Evolutionary conservation across 768 basidiomycete species (phyloP), one percentile per base, ranked within the genome.

Genomic region (Baorangia bicolor): DNA sequence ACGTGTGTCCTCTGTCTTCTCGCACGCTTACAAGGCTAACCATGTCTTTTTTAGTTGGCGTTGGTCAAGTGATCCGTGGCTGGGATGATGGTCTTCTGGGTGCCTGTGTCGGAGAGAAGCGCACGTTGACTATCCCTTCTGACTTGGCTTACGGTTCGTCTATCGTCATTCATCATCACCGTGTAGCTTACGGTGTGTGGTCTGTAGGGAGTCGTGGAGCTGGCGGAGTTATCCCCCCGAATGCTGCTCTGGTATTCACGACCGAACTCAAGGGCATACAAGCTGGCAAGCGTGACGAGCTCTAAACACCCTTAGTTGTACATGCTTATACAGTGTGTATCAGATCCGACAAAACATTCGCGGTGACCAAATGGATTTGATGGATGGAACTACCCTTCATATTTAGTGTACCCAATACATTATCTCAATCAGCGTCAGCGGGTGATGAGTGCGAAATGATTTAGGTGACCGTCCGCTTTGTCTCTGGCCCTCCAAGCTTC

Each of bases 41-140:
- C 38, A 53, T 55, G 12, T 38, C 9, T 49, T 18, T 50, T 6
- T 2, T 41, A 93, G 91, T 94, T 30, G 91, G 91, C 47, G 71
- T 78, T 38, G 87, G 88, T 11, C 90, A 92, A 64, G 91, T 94
- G 49, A 94, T 94, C 68, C 78, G 78, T 60, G 91, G 91, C 18
- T 94, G 91, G 91, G 91, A 94, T 61, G 73, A 90, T 39, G 91
- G 91, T 62, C 83, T 94, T 46, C 54, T 81, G 37, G 90, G 88
- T 51, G 94, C 96, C 86, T 96, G 94, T 68, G 68, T 92, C 37
- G 77, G 81, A 56, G 94, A 97, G 77, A 94, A 92, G 78, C 87
- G 94, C 41, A 91, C 78, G 5, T 80, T 98, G 57, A 94, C 88
- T 23, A 96, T 98, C 57, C 94, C 94, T 14, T 67, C 92, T 7